Percentiles rank a stretch among this genome's conserved stretches.
Evolutionary conservation across 148 eudicot species (phyloP).

Genomic region (Vaccinium myrtillus): DNA sequence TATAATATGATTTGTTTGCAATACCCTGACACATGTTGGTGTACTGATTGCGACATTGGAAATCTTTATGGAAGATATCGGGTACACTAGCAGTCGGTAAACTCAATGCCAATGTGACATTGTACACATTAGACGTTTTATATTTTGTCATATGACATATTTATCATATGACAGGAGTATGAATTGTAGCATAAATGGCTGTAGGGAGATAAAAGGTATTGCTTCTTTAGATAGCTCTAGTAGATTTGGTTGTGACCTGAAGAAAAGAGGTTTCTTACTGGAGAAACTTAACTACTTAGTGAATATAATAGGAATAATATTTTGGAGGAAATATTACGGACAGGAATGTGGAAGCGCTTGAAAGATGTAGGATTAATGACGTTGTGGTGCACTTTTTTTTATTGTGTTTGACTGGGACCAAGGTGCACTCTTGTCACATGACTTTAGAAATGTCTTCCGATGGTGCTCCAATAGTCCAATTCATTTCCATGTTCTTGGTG

Average conservation of each 20-base stretch:
- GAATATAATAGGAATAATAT: neutral
- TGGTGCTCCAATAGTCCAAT: neutral
- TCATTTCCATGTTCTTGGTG: neutral
- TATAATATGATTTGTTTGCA: neutral
- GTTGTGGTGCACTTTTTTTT: neutral
- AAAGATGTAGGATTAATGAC: neutral
- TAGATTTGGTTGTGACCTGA: neutral
- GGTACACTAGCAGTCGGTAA: neutral
- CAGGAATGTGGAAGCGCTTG: neutral
- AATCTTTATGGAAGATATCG: neutral
- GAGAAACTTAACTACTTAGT: neutral
- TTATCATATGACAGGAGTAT: conserved; percentile 9
- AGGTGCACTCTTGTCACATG: neutral
- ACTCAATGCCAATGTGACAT: neutral
- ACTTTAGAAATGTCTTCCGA: neutral
- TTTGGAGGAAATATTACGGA: neutral
- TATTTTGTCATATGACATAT: neutral
- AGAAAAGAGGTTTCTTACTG: neutral
- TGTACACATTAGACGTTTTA: neutral
- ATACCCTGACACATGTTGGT: neutral
- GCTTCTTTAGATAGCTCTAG: neutral
- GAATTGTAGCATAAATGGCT: neutral
- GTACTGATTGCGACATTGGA: neutral
- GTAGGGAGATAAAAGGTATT: neutral
- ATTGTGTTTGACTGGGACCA: neutral